Evolutionary conservation across 2,329 filamentous ascomycete genomes (phyloP), one percentile per base, ranked within the genome.

Genomic region (Nigrograna mackinnonii): DNA sequence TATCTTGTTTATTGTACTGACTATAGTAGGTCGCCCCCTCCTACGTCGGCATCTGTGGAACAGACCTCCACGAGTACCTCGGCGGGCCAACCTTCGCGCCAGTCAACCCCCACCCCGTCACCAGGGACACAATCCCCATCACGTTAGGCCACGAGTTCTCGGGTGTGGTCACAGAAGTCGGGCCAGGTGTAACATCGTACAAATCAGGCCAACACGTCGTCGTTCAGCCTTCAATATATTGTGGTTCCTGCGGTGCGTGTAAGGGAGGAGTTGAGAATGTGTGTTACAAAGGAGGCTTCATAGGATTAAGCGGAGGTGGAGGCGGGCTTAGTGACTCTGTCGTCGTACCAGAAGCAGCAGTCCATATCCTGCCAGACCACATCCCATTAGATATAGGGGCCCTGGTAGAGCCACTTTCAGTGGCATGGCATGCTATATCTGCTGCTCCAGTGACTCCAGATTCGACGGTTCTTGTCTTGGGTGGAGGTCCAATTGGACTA

Each of bases 111-210:
- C 83, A 86, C 53, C 76, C 76, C 2, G 62, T 85, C 17, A 86
- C 82, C 0, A 69, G 75, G 22, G 79, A 80, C 43, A 71, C 69
- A 1, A 72, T 81, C 24, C 84, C 83, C 3, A 72, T 85, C 7
- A 82, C 76, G 0, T 69, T 86, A 7, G 84, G 84, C 19, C 84
- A 87, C 55, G 84, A 87, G 57, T 83, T 86, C 62, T 79, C 76
- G 3, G 84, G 83, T 9, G 74, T 75, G 2, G 70, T 87, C 22
- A 71, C 76, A 9, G 79, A 84, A 50, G 66, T 86, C n/a, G 83
- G 83, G 0, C 55, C 69, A 0, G 72, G 67, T 1, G 76, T 82
- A 2, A 63, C 55, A 0, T 59, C 60, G 7, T 66, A 85, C 35
- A 68, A 73, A 32, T 58, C 77, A 1, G 83, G 83, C 1, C 77